These are phyloP conservation scores for Lavandula angustifolia DNA, from an alignment of 257 asterid genomes.

Conservation along the genomic window DNA sequence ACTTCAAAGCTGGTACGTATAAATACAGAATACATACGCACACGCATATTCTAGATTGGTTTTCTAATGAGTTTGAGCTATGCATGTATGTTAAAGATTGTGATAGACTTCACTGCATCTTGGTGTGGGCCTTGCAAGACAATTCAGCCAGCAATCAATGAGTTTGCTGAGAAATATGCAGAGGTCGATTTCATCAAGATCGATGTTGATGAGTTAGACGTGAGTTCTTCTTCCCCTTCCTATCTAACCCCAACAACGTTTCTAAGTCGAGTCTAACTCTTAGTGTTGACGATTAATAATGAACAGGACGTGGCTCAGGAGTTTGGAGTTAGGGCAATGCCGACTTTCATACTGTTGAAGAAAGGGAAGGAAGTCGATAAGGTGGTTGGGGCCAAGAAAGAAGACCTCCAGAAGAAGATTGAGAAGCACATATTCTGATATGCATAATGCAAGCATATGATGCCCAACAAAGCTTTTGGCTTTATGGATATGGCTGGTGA, in stretches of 20 bases:
- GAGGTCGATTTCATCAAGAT: slow-evolving; percentile 75
- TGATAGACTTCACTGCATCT: slow-evolving; percentile 66
- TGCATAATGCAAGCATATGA: slow-evolving; percentile 7
- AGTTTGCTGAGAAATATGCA: slow-evolving; percentile 51
- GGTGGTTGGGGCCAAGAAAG: slow-evolving; percentile 50
- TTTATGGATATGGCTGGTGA: slow-evolving; percentile 20
- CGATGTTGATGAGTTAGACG: slow-evolving; percentile 64
- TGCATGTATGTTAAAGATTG: slow-evolving; percentile 42
- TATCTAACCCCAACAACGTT: no score
- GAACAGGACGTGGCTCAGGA: slow-evolving; percentile 67
- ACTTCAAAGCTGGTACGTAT: slow-evolving; percentile 58
- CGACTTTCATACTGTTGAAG: slow-evolving; percentile 64
- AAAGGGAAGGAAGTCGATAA: slow-evolving; percentile 65
- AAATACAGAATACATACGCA: no score
- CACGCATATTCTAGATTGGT: no score
- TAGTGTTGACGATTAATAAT: not conserved
- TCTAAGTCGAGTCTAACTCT: not conserved
- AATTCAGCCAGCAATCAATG: slow-evolving; percentile 54
- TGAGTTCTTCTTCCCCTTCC: slow-evolving; percentile 25
- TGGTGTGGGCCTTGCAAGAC: slow-evolving; percentile 75
- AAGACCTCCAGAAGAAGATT: slow-evolving; percentile 48
- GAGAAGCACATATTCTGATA: slow-evolving; percentile 50
- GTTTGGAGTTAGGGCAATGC: slow-evolving; percentile 64
- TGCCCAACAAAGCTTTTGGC: not conserved
- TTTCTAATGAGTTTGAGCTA: not conserved